Base-by-base conservation (phyloP, 352 stramenopile species). In the Phytophthora crassamura region DNA sequence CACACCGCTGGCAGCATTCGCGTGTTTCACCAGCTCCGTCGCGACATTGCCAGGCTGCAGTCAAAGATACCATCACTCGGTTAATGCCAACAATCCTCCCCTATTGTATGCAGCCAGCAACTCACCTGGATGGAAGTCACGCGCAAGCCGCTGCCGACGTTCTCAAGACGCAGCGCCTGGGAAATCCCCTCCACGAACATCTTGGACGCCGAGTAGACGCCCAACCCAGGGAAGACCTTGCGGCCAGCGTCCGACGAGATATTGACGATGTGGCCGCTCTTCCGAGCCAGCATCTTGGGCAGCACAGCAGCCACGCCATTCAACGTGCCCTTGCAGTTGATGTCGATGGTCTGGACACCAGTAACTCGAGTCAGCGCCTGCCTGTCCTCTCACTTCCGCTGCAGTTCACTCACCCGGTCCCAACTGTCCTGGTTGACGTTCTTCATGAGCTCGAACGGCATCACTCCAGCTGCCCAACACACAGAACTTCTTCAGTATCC, bases 321-420 rank as follows among this genome's bases (percentile, higher is more conserved):
- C 57, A 97, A 83, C 16, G 88, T 80, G 30, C 92, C 94, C 65
- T 97, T 97, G 79, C 90, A 97, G 74, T 98, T 98, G 40, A 98
- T 91, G 70, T 98, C 93, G 42, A 98, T 90, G 11, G 86, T 96
- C 66, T 78, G 16, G 12, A 58, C n/a, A 61, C 9, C 18, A 51
- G 11, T 8, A 55, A 47, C 16, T 34, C 5, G 25, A 38, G 10
- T 7, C 10, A 43, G 25, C 25, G 25, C 25, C 25, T 30, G 25
- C 25, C 25, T 30, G 25, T 30, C 25, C 25, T 30, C 25, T 30
- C 25, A 6, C 25, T 30, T 5, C 25, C 25, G 25, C 25, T 30
- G 25, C 25, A 25, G 10, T 18, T 22, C 40, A 34, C 59, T 47
- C 30, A 78, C 70, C 42, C 72, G 75, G 49, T 98, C 85, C 92